Percentiles rank a stretch among this genome's conserved stretches.
Conservation (phyloP, 2,329 filamentous ascomycete genomes). For the Fusarium sp. region DNA sequence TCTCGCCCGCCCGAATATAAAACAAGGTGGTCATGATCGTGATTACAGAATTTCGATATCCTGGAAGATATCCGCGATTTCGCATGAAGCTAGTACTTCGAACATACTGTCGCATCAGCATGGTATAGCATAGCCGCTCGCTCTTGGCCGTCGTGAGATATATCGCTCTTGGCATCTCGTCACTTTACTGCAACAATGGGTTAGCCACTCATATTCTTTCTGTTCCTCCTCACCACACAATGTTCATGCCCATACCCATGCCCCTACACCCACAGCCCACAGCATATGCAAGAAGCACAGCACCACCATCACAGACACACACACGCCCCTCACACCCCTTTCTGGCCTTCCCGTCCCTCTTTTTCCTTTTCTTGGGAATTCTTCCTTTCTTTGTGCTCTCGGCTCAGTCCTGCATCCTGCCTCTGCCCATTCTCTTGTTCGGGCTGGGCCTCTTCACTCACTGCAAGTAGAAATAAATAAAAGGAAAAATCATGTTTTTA, state of each 20-base stretch:
- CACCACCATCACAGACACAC: conserved; percentile 35
- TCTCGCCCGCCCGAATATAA: conserved; percentile 18
- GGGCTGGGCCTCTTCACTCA: conserved; percentile 3
- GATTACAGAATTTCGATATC: conserved; percentile 21
- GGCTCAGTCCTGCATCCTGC: conserved; percentile 6
- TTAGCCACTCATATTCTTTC: conserved; percentile 33
- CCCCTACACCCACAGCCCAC: conserved; percentile 31
- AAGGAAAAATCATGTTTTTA: conserved; percentile 19
- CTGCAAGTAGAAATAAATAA: conserved; percentile 6
- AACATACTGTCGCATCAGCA: conserved; percentile 15
- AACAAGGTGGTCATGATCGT: conserved; percentile 34
- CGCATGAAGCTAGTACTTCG: conserved; percentile 33
- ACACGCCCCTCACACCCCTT: conserved; percentile 39
- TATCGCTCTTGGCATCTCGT: conserved; percentile 29
- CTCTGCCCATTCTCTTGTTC: neutral
- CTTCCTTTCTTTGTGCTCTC: conserved; percentile 14
- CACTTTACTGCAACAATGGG: conserved; percentile 27
- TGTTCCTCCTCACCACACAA: conserved; percentile 7
- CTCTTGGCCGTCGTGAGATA: conserved; percentile 23
- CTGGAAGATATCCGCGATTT: conserved; percentile 13
- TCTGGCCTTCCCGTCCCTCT: conserved; percentile 33
- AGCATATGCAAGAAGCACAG: conserved; percentile 43
- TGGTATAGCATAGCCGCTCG: conserved; percentile 19
- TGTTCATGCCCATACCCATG: conserved; percentile 1
- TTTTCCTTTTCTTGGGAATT: conserved; percentile 19